Evolutionary conservation across 768 basidiomycete genomes (phyloP).

Genomic region (Suillus occidentalis): DNA sequence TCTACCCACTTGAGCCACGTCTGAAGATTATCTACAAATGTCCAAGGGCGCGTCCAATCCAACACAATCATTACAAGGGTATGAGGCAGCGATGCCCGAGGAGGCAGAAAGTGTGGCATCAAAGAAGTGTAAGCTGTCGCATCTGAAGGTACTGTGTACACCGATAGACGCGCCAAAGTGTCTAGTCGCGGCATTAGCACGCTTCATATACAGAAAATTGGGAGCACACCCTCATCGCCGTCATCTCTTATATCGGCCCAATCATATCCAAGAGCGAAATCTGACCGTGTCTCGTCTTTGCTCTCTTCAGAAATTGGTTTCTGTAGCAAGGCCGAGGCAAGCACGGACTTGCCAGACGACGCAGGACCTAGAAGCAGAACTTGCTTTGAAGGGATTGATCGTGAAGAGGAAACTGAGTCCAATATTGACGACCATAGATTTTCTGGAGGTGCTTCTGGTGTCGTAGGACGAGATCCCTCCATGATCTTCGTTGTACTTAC

Average conservation of each 20-base stretch:
- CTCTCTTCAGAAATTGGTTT: conserved; percentile 57
- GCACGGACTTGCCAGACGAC: conserved; percentile 72
- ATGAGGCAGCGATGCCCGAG: conserved; percentile 62
- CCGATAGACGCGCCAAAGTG: conserved; percentile 82
- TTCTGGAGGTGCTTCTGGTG: conserved; percentile 71
- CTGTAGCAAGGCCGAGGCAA: conserved; percentile 71
- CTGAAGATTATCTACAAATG: conserved; percentile 82
- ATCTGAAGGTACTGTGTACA: conserved; percentile 87
- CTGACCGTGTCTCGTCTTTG: conserved; percentile 59
- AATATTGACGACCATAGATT: conserved; percentile 95
- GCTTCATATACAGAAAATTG: neutral
- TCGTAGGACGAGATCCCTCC: conserved; percentile 56
- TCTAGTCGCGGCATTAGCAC: conserved; percentile 46
- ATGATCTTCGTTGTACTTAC: conserved; percentile 19
- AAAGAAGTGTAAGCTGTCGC: conserved; percentile 68
- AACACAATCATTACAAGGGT: conserved; percentile 81
- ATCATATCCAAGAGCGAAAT: conserved; percentile 90
- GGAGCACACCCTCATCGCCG: conserved; percentile 81
- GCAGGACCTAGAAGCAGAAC: conserved; percentile 82
- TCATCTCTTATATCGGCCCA: conserved; percentile 91
- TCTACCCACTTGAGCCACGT: conserved; percentile 89
- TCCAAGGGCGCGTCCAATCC: conserved; percentile 96
- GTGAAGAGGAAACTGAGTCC: conserved; percentile 78
- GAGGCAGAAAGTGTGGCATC: conserved; percentile 77
- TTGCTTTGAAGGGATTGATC: conserved; percentile 84